A percentile compares a stretch with the other conserved stretches of the same genome.
Conservation (phyloP, 139 green algal species). For the Chlorella ohadii region DNA sequence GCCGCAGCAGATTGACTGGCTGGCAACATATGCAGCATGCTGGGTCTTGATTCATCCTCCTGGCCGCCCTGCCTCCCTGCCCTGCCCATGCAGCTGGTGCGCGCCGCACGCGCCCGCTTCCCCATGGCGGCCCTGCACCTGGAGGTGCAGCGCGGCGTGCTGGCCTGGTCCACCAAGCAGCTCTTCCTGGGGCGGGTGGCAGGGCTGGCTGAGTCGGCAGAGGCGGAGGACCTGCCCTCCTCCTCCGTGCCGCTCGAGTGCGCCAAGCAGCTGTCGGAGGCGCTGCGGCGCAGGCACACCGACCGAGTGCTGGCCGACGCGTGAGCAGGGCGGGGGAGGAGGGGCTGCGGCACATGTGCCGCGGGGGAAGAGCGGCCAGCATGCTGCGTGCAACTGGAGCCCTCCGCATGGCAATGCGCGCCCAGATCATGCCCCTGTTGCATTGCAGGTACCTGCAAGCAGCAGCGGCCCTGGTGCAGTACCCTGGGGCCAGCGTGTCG, state of each 20-base stretch:
- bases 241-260: conserved; percentile 22
- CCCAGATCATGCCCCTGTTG: no score
- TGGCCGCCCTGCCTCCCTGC: no score
- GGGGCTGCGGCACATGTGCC: no score
- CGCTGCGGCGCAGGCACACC: background rate
- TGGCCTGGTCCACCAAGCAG: conserved; percentile 49
- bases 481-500: background rate
- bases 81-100: conserved; percentile 26
- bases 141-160: conserved; percentile 26
- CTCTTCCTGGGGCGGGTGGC: conserved; percentile 45
- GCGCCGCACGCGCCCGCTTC: conserved; percentile 2
- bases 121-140: conserved; percentile 13
- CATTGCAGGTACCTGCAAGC: conserved; percentile 45
- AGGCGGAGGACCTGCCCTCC: conserved; percentile 2
- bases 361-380: no score
- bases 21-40: no score
- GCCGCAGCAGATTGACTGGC: no score
- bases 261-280: conserved; percentile 6
- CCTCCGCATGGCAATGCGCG: no score
- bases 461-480: conserved; percentile 47
- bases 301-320: background rate
- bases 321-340: background rate
- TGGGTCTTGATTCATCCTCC: no score
- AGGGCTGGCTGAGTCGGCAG: conserved; percentile 35
- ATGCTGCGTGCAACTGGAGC: no score